Conservation (phyloP, 257 asterid species). For the Fraxinus americana region DNA sequence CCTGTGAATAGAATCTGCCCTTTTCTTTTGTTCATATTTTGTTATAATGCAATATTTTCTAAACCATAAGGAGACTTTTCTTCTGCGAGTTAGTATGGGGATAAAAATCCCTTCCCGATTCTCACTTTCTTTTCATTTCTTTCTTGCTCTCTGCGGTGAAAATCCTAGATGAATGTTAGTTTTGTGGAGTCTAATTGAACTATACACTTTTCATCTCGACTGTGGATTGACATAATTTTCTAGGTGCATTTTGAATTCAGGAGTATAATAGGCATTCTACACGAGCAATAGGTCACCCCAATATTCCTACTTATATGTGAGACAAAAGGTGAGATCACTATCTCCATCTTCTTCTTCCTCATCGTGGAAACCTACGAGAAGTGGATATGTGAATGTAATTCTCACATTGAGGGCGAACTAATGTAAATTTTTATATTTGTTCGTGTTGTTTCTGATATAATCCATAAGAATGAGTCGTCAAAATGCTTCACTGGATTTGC, state of each 20-base stretch:
- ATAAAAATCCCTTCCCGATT: neutral
- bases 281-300: too few species aligned
- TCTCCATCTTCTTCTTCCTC: neutral
- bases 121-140: neutral
- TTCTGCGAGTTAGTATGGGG: constrained; percentile 21
- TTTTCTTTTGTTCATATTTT: neutral
- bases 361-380: neutral
- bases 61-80: neutral
- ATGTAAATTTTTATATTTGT: too few species aligned
- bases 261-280: too few species aligned
- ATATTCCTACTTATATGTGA: too few species aligned
- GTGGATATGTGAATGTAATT: neutral
- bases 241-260: too few species aligned
- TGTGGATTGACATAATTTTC: too few species aligned
- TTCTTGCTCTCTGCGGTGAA: neutral
- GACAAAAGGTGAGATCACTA: too few species aligned
- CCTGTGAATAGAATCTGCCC: constrained; percentile 5
- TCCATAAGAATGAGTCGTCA: constrained; percentile 4
- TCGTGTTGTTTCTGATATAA: neutral
- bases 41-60: constrained; percentile 6
- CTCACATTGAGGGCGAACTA: neutral
- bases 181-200: too few species aligned
- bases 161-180: neutral
- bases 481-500: constrained; percentile 30
- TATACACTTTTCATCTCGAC: too few species aligned